These are phyloP conservation scores for Bothriochloa decipiens DNA, from an alignment of 176 grass and related monocot species.

Conservation along the genomic window DNA sequence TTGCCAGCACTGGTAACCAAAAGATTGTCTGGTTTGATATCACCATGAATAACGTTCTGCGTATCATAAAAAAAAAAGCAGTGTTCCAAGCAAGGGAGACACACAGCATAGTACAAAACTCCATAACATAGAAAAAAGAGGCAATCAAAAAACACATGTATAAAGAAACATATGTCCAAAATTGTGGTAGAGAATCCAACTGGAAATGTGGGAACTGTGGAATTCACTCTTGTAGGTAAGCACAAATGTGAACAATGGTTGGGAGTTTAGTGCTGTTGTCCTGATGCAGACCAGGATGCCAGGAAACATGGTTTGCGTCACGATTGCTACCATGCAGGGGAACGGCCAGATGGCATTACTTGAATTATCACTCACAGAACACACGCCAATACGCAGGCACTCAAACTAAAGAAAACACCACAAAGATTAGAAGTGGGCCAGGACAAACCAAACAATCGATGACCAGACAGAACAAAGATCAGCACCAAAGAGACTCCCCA, in stretches of 20 bases:
- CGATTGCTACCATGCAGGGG: neutral
- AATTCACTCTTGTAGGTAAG: neutral
- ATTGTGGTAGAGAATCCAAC: neutral
- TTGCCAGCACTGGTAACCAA: constrained; percentile 71
- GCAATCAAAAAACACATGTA: neutral
- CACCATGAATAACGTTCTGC: constrained; percentile 89
- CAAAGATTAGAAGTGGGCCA: neutral
- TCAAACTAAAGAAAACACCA: neutral
- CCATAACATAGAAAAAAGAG: neutral
- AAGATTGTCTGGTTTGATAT: constrained; percentile 93
- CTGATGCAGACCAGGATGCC: neutral
- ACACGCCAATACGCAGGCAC: neutral
- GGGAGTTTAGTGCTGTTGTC: neutral
- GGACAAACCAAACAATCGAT: neutral
- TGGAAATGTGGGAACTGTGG: neutral
- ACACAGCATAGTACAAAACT: constrained; percentile 21
- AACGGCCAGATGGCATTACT: neutral
- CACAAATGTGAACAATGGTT: neutral
- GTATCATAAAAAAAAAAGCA: neutral
- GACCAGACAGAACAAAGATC: neutral
- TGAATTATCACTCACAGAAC: neutral
- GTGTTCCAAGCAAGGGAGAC: neutral
- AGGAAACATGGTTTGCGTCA: neutral
- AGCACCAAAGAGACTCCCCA: neutral
- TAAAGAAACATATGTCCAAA: neutral